These are phyloP conservation scores for Pleomassaria siparia DNA, from an alignment of 2,329 filamentous ascomycete species.

Conservation along the genomic window DNA sequence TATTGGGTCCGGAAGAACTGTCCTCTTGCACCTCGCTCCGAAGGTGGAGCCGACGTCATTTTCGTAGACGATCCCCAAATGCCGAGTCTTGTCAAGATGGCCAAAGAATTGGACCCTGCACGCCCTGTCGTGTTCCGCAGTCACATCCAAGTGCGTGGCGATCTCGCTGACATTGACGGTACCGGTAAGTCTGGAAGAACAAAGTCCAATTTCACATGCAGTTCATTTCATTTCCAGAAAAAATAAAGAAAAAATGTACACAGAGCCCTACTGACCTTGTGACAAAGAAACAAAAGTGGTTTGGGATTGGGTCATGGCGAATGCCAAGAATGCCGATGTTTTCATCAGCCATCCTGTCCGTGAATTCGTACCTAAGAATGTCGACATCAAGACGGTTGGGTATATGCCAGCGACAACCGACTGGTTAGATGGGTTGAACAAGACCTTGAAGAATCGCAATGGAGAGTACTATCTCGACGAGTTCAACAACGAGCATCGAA, in stretches of 20 bases:
- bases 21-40: conserved; percentile 63
- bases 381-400: conserved; percentile 66
- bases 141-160: conserved; percentile 79
- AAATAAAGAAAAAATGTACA: too few relatives aligned
- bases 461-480: conserved; percentile 71
- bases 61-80: conserved; percentile 84
- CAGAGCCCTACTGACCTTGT: too few relatives aligned
- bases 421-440: conserved; percentile 83
- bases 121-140: conserved; percentile 78
- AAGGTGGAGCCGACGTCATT: conserved; percentile 75
- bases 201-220: too few relatives aligned
- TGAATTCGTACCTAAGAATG: conserved; percentile 70
- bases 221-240: too few relatives aligned
- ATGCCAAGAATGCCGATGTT: conserved; percentile 70
- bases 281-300: too few relatives aligned
- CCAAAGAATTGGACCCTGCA: conserved; percentile 70
- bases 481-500: conserved; percentile 66
- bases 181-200: conserved; percentile 72
- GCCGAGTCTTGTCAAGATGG: conserved; percentile 74
- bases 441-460: conserved; percentile 70
- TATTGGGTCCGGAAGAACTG: conserved; percentile 73
- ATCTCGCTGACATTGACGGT: conserved; percentile 64
- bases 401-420: conserved; percentile 82
- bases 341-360: conserved; percentile 83
- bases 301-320: conserved; percentile 75